Evolutionary conservation across 345 rosid species (phyloP).

Genomic region (Syzygium aromaticum): DNA sequence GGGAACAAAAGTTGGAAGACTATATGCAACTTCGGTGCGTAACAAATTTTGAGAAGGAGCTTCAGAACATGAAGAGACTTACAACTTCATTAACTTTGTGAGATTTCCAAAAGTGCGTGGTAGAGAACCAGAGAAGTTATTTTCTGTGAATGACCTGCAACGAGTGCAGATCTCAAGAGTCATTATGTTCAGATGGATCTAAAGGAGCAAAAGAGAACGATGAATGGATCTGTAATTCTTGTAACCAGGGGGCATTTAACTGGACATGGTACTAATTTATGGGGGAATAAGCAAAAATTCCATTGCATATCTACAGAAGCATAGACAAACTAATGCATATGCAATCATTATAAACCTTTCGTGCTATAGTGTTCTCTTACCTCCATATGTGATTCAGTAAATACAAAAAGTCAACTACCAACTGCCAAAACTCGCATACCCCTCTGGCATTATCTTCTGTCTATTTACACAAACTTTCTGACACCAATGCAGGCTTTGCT

Average conservation of each 20-base stretch:
- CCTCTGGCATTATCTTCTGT: neutral
- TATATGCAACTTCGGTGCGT: neutral
- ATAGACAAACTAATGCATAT: neutral
- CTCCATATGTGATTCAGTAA: neutral
- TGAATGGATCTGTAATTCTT: neutral
- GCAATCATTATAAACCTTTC: neutral
- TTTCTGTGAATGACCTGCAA: slow-evolving; percentile 34
- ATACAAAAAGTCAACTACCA: neutral
- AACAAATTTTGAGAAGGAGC: neutral
- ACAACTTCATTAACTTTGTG: slow-evolving; percentile 38
- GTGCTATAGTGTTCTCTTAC: neutral
- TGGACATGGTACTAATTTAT: neutral
- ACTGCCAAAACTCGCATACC: neutral
- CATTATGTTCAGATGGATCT: too few species aligned
- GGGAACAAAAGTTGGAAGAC: neutral
- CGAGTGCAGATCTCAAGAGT: neutral
- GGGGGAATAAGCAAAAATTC: neutral
- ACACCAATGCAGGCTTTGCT: neutral
- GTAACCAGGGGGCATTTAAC: neutral
- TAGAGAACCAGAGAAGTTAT: slow-evolving; percentile 64
- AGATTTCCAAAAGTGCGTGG: slow-evolving; percentile 58
- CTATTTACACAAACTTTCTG: neutral
- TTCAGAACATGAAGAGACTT: slow-evolving; percentile 7
- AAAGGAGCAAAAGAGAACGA: neutral
- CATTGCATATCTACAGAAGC: neutral